Base-by-base conservation (phyloP, 2,329 filamentous ascomycete species). In the Botrytis cinerea region DNA sequence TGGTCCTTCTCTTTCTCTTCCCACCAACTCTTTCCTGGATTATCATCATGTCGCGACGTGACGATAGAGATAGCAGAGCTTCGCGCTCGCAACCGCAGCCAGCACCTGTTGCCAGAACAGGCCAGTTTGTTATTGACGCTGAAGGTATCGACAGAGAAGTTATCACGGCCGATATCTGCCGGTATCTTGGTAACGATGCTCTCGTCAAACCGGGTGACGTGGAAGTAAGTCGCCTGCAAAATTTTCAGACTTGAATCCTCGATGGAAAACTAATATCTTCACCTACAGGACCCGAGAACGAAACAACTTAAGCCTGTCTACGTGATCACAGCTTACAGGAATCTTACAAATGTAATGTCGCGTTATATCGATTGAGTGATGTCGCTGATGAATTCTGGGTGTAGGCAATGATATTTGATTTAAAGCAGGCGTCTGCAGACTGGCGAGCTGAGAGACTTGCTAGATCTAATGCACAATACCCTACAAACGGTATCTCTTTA, bases 141-240 rank as follows among this genome's bases (percentile, higher is more conserved):
- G 91, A 94, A 82, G 92, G 92, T 81, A 95, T 95, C 83, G 92
- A 93, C 82, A 90, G 92, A 79, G 92, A 95, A 83, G 92, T 95
- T 79, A 94, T 95, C 83, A 93, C 93, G 76, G 91, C 92, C 81
- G 92, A 95, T 82, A 93, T 95, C 77, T 94, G 92, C 85, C 91
- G 92, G 81, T 95, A 94, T 82, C 87, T 95, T 78, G 92, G 92
- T 80, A 93, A 93, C 82, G 92, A 95, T 85, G 92, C 92, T 78
- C 87, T 93, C 79, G 92, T 93, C 81, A 90, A 91, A 80, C 92
- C 92, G 74, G 91, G 91, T 79, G 89, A 88, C 78, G 91, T 92
- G 83, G 89, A 92, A 87, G 91, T 93, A 87, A 78, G 86, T 81
- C 78, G 78, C 61, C 60, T 20, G 8, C 32, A 32, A 63, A 20